These are phyloP conservation scores for Nymphaea colorata DNA, from an alignment of 164 flowering plant genomes.

Conservation along the genomic window DNA sequence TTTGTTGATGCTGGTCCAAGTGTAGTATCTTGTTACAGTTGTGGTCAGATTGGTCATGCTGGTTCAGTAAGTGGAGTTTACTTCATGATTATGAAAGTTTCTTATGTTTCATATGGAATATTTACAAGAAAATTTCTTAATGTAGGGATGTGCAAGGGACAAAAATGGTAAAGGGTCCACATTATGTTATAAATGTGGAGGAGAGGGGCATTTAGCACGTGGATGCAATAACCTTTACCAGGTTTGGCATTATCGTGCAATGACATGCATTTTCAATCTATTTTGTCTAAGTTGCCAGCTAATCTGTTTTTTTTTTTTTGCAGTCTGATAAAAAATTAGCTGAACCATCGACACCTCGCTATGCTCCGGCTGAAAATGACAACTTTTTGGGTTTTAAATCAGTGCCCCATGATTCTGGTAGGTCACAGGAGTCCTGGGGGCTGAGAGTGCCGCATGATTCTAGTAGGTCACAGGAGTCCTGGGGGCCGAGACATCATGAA, in stretches of 20 bases:
- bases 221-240: conserved; percentile 41
- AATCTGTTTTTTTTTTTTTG: no score
- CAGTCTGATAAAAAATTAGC: conserved; percentile 13
- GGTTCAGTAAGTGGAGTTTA: conserved; percentile 51
- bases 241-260: conserved; percentile 20
- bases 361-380: conserved; percentile 9
- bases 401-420: conserved; percentile 13
- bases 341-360: conserved; percentile 14
- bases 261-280: background rate
- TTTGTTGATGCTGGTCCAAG: conserved; percentile 20
- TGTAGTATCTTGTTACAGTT: conserved; percentile 70
- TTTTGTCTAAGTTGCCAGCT: background rate
- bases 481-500: conserved; percentile 14
- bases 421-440: conserved; percentile 10
- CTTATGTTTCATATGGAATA: background rate
- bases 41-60: conserved; percentile 76
- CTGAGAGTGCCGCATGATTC: conserved; percentile 16
- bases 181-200: conserved; percentile 67
- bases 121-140: background rate
- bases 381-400: conserved; percentile 11
- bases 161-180: conserved; percentile 17
- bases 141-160: conserved; percentile 58
- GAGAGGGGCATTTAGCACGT: conserved; percentile 72
- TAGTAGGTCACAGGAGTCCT: background rate
- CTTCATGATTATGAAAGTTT: background rate